These are phyloP conservation scores for Phellinidium pouzarii DNA, from an alignment of 1,284 basidiomycete species.

Conservation along the genomic window DNA sequence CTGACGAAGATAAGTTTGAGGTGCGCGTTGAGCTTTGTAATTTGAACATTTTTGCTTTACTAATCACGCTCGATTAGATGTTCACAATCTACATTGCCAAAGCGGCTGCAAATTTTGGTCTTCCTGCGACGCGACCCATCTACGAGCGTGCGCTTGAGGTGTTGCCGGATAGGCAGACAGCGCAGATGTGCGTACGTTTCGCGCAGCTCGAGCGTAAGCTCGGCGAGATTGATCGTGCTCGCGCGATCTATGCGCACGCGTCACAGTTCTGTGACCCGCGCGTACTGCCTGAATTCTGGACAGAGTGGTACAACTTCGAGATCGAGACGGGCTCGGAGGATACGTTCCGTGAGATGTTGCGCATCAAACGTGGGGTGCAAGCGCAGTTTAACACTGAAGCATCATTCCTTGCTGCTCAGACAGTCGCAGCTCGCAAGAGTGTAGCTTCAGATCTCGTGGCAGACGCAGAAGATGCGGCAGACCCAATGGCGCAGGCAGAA, in stretches of 20 bases:
- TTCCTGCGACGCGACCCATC: slow-evolving; percentile 93
- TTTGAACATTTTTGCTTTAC: not conserved
- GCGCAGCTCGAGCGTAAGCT: slow-evolving; percentile 95
- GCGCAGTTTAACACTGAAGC: slow-evolving; percentile 98
- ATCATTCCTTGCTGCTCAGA: slow-evolving; percentile 82
- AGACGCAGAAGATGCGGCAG: slow-evolving; percentile 44
- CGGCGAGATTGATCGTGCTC: slow-evolving; percentile 96
- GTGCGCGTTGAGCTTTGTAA: slow-evolving; percentile 36
- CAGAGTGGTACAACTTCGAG: slow-evolving; percentile 96
- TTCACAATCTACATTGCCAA: slow-evolving; percentile 97
- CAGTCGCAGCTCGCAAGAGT: slow-evolving; percentile 61
- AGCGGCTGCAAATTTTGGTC: slow-evolving; percentile 90
- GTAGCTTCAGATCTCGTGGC: slow-evolving; percentile 46
- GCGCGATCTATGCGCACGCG: slow-evolving; percentile 94
- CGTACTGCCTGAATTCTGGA: slow-evolving; percentile 87
- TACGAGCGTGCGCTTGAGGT: slow-evolving; percentile 95
- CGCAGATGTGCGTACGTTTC: slow-evolving; percentile 97
- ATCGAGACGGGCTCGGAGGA: slow-evolving; percentile 98
- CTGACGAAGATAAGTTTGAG: slow-evolving; percentile 91
- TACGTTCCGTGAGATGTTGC: slow-evolving; percentile 97
- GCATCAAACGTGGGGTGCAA: slow-evolving; percentile 97
- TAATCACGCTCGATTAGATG: slow-evolving; percentile 51
- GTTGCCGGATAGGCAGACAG: slow-evolving; percentile 89
- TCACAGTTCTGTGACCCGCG: slow-evolving; percentile 98
- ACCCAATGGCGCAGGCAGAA: slow-evolving; percentile 68